Evolutionary conservation across 495 filamentous ascomycete species (phyloP), one percentile per base, ranked within the genome.

Genomic region (Penicillium cataractarum): DNA sequence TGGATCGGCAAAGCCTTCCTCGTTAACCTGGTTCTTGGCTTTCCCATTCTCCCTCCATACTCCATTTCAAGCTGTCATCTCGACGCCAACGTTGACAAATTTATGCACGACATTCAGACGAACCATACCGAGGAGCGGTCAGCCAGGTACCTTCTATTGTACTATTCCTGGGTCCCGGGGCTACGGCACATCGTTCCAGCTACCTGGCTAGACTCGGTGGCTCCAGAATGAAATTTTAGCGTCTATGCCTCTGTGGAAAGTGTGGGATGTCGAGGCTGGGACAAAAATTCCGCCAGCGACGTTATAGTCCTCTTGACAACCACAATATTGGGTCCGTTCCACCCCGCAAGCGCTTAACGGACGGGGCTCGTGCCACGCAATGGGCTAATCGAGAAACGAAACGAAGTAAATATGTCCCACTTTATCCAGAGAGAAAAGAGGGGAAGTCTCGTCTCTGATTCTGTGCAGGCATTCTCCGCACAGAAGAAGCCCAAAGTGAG

Each of bases 91-190:
- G 22, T 12, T 9, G 33, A 17, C 13, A 15, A 37, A n/a, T n/a
- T 21, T 6, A 40, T 40, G 22, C 22, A 56, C 19, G 9, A 56
- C 6, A 31, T 35, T 26, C 19, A 32, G 39, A 54, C 35, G 39
- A 37, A 56, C 51, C n/a, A 58, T 52, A 15, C 46, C 59, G 48
- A 59, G 49, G 37, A 62, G 59, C 54, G 63, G 63, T 65, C 63
- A 65, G 27, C 13, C 49, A 24, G 24, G 6, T 27, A 10, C 22
- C 46, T 2, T 13, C 44, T 31, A 50, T 2, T 3, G 8, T 10
- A n/a, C 21, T 48, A 37, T 33, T 62, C 42, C 42, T 46, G 9
- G 40, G 44, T n/a, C 27, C 31, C 15, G 22, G 46, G 4, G 22
- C 10, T 35, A 31, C 27, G n/a, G 24, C 29, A 35, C 31, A 54